Percentiles rank a stretch among this genome's conserved stretches.
phyloP scores from a whole-genome alignment of 495 filamentous ascomycete genomes.

The Trichocladium uniseriatum region DNA sequence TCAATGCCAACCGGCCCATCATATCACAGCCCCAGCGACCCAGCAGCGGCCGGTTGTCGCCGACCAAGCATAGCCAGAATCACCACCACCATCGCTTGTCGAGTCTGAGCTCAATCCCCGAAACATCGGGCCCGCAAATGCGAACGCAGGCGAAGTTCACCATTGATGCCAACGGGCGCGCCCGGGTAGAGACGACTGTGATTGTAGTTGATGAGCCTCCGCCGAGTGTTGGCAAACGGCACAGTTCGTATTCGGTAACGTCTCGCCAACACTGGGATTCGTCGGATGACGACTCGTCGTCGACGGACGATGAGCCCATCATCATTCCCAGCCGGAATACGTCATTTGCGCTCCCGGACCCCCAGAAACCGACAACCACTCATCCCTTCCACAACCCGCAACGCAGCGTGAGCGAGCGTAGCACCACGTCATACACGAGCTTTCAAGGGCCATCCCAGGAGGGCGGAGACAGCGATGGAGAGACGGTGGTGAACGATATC shows the following conservation, averaged over 20 bases:
- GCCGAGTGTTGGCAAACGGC: slow-evolving; percentile 21
- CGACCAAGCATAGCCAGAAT: slow-evolving; percentile 31
- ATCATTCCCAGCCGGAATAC: slow-evolving; percentile 53
- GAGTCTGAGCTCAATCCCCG: slow-evolving; percentile 44
- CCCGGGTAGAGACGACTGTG: slow-evolving; percentile 59
- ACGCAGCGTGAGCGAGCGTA: slow-evolving; percentile 36
- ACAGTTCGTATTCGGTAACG: slow-evolving; percentile 20
- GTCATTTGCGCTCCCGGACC: slow-evolving; percentile 54
- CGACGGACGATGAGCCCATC: slow-evolving; percentile 58
- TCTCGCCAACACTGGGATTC: slow-evolving; percentile 28
- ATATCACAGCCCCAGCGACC: slow-evolving; percentile 28
- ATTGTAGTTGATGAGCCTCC: slow-evolving; percentile 38
- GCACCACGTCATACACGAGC: slow-evolving; percentile 29
- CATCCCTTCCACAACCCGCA: slow-evolving; percentile 49
- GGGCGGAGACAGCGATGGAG: slow-evolving; percentile 45
- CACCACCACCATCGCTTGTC: slow-evolving; percentile 33
- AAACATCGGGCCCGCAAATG: slow-evolving; percentile 33
- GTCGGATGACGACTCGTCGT: slow-evolving; percentile 43
- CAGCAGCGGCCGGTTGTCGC: slow-evolving; percentile 40
- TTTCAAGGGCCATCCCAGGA: slow-evolving; percentile 27
- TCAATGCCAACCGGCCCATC: slow-evolving; percentile 23
- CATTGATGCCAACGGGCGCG: slow-evolving; percentile 63
- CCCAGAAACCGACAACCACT: slow-evolving; percentile 35
- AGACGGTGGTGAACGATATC: slow-evolving; percentile 44
- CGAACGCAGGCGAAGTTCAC: slow-evolving; percentile 55